Conservation (phyloP, 2,329 filamentous ascomycete genomes). For the Trematosphaeria pertusa region DNA sequence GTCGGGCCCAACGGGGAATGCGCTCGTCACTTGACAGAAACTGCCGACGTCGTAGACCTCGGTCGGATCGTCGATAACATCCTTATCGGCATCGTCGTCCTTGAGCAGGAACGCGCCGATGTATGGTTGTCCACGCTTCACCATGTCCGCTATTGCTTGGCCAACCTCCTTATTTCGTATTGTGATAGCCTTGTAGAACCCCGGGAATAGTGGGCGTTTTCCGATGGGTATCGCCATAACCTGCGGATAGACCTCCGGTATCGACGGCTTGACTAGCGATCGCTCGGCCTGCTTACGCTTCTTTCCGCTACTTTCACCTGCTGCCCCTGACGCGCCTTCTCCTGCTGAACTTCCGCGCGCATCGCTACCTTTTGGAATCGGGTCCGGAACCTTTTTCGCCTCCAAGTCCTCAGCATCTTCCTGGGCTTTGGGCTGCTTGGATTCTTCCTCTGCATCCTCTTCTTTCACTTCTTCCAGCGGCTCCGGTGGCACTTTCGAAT, state of each 20-base stretch:
- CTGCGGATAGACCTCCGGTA: constrained; percentile 96
- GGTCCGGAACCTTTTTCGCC: constrained; percentile 58
- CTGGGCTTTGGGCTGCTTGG: constrained; percentile 51
- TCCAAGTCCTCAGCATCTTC: constrained; percentile 50
- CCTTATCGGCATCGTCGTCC: constrained; percentile 91
- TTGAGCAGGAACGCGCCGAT: constrained; percentile 97
- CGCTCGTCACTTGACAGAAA: constrained; percentile 96
- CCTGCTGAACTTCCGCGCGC: constrained; percentile 67
- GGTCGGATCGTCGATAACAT: constrained; percentile 86
- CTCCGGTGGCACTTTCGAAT: constrained; percentile 56
- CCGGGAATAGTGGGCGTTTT: constrained; percentile 90
- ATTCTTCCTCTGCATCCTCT: constrained; percentile 51
- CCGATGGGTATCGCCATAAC: constrained; percentile 97
- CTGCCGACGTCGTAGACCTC: constrained; percentile 97
- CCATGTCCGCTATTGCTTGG: constrained; percentile 91
- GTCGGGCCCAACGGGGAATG: constrained; percentile 81
- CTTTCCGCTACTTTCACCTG: constrained; percentile 67
- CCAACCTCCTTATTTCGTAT: constrained; percentile 93
- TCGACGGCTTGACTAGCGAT: constrained; percentile 82
- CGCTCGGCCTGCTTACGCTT: constrained; percentile 77
- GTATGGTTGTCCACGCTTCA: constrained; percentile 96
- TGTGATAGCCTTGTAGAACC: constrained; percentile 98
- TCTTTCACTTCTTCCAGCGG: constrained; percentile 52
- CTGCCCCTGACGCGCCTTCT: constrained; percentile 52
- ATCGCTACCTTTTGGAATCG: constrained; percentile 61